These are phyloP conservation scores for Drechslerella coelobrocha DNA, from an alignment of 2,329 filamentous ascomycete genomes.

Conservation along the genomic window DNA sequence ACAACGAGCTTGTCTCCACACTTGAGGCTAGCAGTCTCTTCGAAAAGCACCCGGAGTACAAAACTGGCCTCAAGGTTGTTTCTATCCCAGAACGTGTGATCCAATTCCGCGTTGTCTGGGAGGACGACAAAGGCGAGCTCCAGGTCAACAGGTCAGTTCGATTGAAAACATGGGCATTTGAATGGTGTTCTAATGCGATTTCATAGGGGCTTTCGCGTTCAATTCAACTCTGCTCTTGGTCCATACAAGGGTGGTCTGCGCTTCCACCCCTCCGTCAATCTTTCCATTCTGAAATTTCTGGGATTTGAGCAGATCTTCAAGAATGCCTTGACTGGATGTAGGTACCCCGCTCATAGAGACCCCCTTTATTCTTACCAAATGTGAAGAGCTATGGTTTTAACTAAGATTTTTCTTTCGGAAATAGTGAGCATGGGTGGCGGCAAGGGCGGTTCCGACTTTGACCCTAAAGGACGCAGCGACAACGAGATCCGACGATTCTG, in stretches of 20 bases:
- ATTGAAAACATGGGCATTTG: too few relatives aligned
- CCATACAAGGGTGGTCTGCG: slow-evolving; percentile 98
- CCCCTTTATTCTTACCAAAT: not conserved
- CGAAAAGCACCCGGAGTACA: slow-evolving; percentile 92
- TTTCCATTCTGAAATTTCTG: slow-evolving; percentile 89
- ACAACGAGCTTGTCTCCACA: slow-evolving; percentile 93
- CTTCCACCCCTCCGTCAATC: slow-evolving; percentile 88
- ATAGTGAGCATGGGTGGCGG: slow-evolving; percentile 91
- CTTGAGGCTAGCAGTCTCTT: slow-evolving; percentile 94
- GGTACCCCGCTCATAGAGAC: slow-evolving; percentile 57
- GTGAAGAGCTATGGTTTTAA: too few relatives aligned
- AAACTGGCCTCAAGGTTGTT: slow-evolving; percentile 83
- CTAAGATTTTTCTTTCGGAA: too few relatives aligned
- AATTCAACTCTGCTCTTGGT: slow-evolving; percentile 97
- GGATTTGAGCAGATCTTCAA: slow-evolving; percentile 99
- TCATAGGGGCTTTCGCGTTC: slow-evolving; percentile 87
- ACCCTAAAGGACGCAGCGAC: slow-evolving; percentile 98
- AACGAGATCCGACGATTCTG: slow-evolving; percentile 98
- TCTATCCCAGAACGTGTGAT: slow-evolving; percentile 93
- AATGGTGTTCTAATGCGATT: slow-evolving; percentile 88
- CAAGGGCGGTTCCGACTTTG: slow-evolving; percentile 97
- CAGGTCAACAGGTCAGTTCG: slow-evolving; percentile 50
- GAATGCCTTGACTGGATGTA: slow-evolving; percentile 94
- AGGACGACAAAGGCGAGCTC: slow-evolving; percentile 77
- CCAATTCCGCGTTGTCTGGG: slow-evolving; percentile 97